Conservation (phyloP, 306 rosid genomes). For the Castanea mollissima region DNA sequence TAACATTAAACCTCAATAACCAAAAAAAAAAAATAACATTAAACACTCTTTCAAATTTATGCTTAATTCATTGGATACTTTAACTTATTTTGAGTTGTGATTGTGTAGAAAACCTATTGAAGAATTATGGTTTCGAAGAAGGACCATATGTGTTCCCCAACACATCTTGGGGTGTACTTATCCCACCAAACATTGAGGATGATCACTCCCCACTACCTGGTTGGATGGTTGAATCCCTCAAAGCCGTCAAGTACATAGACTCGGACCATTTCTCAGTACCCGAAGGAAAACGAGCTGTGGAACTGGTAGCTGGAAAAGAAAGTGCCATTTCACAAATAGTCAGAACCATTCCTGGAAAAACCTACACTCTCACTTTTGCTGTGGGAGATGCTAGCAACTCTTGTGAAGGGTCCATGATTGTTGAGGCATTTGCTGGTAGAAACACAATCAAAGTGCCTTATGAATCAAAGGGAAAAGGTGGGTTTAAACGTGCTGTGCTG, state of each 20-base stretch:
- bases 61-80: too few relatives aligned
- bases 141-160: conserved; percentile 84
- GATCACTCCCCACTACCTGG: conserved; percentile 92
- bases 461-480: conserved; percentile 85
- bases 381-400: conserved; percentile 93
- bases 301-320: conserved; percentile 87
- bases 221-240: conserved; percentile 97
- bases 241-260: conserved; percentile 95
- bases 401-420: conserved; percentile 84
- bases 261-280: conserved; percentile 81
- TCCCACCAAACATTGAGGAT: conserved; percentile 94
- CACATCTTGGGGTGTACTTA: conserved; percentile 81
- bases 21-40: too few relatives aligned
- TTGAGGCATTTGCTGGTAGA: conserved; percentile 82
- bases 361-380: conserved; percentile 62
- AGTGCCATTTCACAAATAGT: conserved; percentile 92
- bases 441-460: conserved; percentile 81
- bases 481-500: conserved; percentile 74
- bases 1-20: too few relatives aligned
- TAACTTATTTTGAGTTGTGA: not conserved
- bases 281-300: conserved; percentile 70
- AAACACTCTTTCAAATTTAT: too few relatives aligned
- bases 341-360: conserved; percentile 68
- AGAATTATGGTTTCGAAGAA: conserved; percentile 82
- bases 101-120: conserved; percentile 60